phyloP scores from a whole-genome alignment of 495 filamentous ascomycete species.

The Xylaria scruposa region DNA sequence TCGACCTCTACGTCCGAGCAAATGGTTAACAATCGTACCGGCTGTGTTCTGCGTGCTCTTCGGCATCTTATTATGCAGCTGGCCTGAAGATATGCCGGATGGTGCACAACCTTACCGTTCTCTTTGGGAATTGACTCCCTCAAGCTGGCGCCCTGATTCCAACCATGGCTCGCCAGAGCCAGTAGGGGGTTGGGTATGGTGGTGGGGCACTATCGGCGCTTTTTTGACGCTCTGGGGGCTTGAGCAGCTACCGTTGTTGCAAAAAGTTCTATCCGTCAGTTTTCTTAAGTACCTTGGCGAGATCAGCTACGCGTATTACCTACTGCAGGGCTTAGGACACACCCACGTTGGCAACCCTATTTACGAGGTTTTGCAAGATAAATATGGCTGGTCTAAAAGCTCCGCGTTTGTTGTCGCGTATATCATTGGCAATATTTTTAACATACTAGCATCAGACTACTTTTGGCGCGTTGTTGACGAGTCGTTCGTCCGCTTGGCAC shows the following conservation, averaged over 20 bases:
- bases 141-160: slow-evolving; percentile 7
- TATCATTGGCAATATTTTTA: slow-evolving; percentile 23
- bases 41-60: slow-evolving; percentile 3
- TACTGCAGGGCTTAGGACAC: slow-evolving; percentile 14
- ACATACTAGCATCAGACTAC: slow-evolving; percentile 20
- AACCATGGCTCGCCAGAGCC: slow-evolving; percentile 18
- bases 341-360: slow-evolving; percentile 18
- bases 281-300: slow-evolving; percentile 23
- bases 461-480: slow-evolving; percentile 23
- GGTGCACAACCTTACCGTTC: slow-evolving; percentile 19
- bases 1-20: slow-evolving; percentile 14
- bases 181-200: slow-evolving; percentile 23
- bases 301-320: slow-evolving; percentile 24
- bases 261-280: slow-evolving; percentile 19
- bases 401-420: slow-evolving; percentile 16
- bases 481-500: slow-evolving; percentile 19
- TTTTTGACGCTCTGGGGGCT: slow-evolving; percentile 17
- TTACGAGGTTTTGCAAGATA: slow-evolving; percentile 15
- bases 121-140: slow-evolving; percentile 19
- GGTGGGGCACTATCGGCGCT: slow-evolving; percentile 22
- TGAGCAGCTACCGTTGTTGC: slow-evolving; percentile 21
- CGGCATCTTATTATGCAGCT: slow-evolving; percentile 18
- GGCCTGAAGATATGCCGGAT: slow-evolving; percentile 15
- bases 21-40: slow-evolving; percentile 17
- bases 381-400: slow-evolving; percentile 21